Conservation (phyloP, 106 monocot genomes). For the Dioscorea alata region DNA sequence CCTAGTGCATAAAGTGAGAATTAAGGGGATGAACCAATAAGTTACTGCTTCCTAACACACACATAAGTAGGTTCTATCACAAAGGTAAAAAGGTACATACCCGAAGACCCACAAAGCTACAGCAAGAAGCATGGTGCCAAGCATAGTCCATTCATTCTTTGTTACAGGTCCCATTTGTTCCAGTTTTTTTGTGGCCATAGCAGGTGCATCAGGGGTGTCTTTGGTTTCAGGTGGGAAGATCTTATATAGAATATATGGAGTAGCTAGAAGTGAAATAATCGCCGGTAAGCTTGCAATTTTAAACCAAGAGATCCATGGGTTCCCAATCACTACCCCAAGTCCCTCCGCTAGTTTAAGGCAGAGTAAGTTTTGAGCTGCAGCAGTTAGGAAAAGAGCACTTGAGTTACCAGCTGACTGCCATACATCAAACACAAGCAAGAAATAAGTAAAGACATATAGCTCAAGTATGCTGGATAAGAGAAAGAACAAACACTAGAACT, state of each 20-base stretch:
- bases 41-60: too few species aligned
- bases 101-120: conserved; percentile 93
- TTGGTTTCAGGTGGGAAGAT: conserved; percentile 80
- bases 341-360: conserved; percentile 94
- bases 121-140: conserved; percentile 90
- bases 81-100: conserved; percentile 29
- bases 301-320: conserved; percentile 92
- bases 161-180: conserved; percentile 88
- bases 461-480: too few species aligned
- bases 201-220: conserved; percentile 92
- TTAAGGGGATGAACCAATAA: too few species aligned
- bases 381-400: conserved; percentile 92
- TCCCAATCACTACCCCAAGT: conserved; percentile 75
- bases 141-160: conserved; percentile 82
- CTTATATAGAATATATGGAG: conserved; percentile 85
- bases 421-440: conserved; percentile 16
- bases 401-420: conserved; percentile 88
- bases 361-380: conserved; percentile 91
- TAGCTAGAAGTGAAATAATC: conserved; percentile 68
- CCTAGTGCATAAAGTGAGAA: too few species aligned
- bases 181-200: conserved; percentile 71
- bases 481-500: too few species aligned
- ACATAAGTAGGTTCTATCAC: too few species aligned
- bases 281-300: conserved; percentile 95
- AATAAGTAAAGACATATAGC: conserved; percentile 2